Evolutionary conservation across 805 yeast species (phyloP).

Genomic region (Metschnikowia lochheadii): DNA sequence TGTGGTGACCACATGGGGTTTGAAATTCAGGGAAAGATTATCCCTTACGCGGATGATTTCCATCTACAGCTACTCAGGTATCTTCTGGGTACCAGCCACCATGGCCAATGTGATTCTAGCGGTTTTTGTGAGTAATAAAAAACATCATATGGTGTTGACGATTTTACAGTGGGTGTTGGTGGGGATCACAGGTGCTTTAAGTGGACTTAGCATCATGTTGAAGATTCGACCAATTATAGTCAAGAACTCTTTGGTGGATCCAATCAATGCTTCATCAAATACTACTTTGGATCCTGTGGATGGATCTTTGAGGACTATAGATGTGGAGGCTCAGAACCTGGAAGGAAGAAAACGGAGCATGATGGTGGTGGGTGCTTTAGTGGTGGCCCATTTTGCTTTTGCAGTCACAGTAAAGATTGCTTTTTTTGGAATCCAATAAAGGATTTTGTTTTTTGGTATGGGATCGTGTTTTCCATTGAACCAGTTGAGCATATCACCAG

Average conservation of each 20-base stretch:
- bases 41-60: constrained; percentile 61
- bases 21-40: constrained; percentile 47
- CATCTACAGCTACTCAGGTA: constrained; percentile 79
- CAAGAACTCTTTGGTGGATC: constrained; percentile 18
- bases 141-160: constrained; percentile 36
- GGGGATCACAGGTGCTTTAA: constrained; percentile 53
- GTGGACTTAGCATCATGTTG: constrained; percentile 52
- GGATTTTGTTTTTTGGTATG: too few relatives aligned
- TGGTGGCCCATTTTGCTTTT: constrained; percentile 50
- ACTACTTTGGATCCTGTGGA: not conserved
- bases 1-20: constrained; percentile 46
- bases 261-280: too few relatives aligned
- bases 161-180: constrained; percentile 63
- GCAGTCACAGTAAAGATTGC: constrained; percentile 62
- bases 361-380: constrained; percentile 38
- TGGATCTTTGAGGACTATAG: not conserved
- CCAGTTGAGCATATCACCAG: too few relatives aligned
- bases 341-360: constrained; percentile 26
- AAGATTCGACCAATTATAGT: constrained; percentile 41
- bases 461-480: too few relatives aligned
- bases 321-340: constrained; percentile 28
- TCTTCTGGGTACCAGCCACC: constrained; percentile 84
- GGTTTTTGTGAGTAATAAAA: constrained; percentile 38
- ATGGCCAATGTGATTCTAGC: constrained; percentile 56
- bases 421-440: constrained; percentile 46